Percentiles rank a stretch among this genome's conserved stretches.
phyloP scores from a whole-genome alignment of 176 grass and related monocot genomes.

The Microstegium vimineum region DNA sequence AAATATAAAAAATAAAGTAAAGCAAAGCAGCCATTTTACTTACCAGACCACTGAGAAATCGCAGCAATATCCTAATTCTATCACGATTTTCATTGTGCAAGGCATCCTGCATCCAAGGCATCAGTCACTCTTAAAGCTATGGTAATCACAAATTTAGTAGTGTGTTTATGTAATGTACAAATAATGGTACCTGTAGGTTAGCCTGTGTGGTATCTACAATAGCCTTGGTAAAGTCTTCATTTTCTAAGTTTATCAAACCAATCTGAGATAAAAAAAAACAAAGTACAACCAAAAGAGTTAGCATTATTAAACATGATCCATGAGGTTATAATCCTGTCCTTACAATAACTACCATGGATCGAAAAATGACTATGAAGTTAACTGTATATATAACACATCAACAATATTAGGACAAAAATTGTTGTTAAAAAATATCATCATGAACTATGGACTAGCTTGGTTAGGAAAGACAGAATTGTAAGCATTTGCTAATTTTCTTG shows the following conservation, averaged over 20 bases:
- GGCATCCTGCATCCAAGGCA: conserved; percentile 61
- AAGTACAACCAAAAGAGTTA: conserved; percentile 18
- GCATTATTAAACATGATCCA: conserved; percentile 14
- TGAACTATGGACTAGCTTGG: conserved; percentile 3
- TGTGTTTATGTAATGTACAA: conserved; percentile 1
- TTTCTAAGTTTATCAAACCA: conserved; percentile 96
- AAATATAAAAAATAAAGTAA: conserved; percentile 34
- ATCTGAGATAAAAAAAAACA: conserved; percentile 44
- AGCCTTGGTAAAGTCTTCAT: conserved; percentile 81
- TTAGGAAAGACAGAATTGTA: conserved; percentile 8
- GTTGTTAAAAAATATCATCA: background rate
- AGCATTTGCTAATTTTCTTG: background rate
- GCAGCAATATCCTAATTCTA: conserved; percentile 82
- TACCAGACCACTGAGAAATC: conserved; percentile 90
- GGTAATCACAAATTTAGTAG: background rate
- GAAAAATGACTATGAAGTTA: background rate
- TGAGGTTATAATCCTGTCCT: background rate
- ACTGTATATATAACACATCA: background rate
- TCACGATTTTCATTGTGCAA: conserved; percentile 74
- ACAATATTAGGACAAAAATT: conserved; percentile 3
- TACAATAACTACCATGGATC: background rate
- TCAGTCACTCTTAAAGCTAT: conserved; percentile 4
- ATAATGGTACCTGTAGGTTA: conserved; percentile 47
- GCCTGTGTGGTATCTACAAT: conserved; percentile 64
- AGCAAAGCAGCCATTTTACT: conserved; percentile 16